Percentiles rank a stretch among this genome's conserved stretches.
Conservation (phyloP, 2,329 filamentous ascomycete species). For the Annulohypoxylon truncatum region DNA sequence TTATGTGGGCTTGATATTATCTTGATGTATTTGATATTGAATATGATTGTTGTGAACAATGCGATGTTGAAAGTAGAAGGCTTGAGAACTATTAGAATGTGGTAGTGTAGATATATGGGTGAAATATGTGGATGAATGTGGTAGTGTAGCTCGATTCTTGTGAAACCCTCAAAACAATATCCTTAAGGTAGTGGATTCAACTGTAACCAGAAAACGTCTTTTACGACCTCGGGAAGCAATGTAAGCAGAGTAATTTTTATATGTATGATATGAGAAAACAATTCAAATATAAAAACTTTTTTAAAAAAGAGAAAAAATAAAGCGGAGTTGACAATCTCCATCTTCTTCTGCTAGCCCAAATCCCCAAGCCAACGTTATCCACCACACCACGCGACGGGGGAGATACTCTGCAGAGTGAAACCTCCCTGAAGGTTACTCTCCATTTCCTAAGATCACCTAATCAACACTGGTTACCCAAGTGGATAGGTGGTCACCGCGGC, state of each 20-base stretch:
- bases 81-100: not conserved
- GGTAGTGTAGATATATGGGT: not conserved
- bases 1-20: slow-evolving; percentile 13
- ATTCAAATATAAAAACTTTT: not conserved
- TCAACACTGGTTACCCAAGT: slow-evolving; percentile 74
- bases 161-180: not conserved
- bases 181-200: slow-evolving; percentile 22
- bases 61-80: not conserved
- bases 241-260: not conserved
- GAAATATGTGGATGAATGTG: no score
- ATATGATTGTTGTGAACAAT: not conserved
- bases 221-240: slow-evolving; percentile 5
- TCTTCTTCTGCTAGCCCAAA: slow-evolving; percentile 67
- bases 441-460: slow-evolving; percentile 74
- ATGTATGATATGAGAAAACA: not conserved
- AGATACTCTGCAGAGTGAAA: slow-evolving; percentile 78
- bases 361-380: slow-evolving; percentile 73
- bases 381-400: slow-evolving; percentile 77
- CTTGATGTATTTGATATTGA: not conserved
- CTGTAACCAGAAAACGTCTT: not conserved
- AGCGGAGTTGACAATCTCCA: slow-evolving; percentile 64
- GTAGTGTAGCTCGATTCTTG: not conserved
- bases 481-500: slow-evolving; percentile 74
- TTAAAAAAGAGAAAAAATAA: slow-evolving; percentile 54
- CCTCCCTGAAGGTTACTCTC: slow-evolving; percentile 77